Evolutionary conservation across 352 stramenopile genomes (phyloP), one percentile per base, ranked within the genome.

Genomic region (Pythium volutum): DNA sequence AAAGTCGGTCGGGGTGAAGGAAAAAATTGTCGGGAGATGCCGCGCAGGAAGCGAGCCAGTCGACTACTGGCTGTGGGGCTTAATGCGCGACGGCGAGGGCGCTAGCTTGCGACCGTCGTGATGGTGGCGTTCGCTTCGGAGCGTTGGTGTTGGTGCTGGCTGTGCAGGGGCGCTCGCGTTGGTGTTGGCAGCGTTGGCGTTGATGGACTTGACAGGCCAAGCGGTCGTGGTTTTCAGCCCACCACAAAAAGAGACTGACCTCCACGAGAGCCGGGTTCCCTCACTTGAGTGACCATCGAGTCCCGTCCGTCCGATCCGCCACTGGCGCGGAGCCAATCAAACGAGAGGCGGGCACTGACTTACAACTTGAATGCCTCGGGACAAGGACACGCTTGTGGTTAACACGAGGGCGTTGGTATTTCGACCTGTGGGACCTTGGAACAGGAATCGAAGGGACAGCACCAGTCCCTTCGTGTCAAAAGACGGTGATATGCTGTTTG

Each of bases 41-140:
- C 54, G 62, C 55, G 53, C 62, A 41, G 41, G 47, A 55, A 55
- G 49, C 49, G 50, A 70, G 53, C 64, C 64, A 70, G 64, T 70
- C 64, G 39, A 70, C 64, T 70, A 70, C 64, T 70, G 64, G 64
- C 64, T 66, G 39, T 62, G 55, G 50, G 33, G 33, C 49, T 55
- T 39, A 22, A 55, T 55, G 49, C 54, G 54, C 54, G 54, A 52
- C 54, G 54, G 14, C 31, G 27, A 20, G 27, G 26, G 49, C 14
- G 20, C 20, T 55, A 55, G 49, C n/a, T 36, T 45, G 15, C 27
- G 49, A 15, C 12, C 49, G 49, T 33, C 49, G 49, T 55, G 31
- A n/a, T 55, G 31, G 49, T 31, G n/a, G 42, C 18, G 45, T 36
- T 31, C 31, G 33, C 10, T 22, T 55, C 45, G 49, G n/a, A n/a